Evolutionary conservation across 2,329 filamentous ascomycete genomes (phyloP), one percentile per base, ranked within the genome.

Genomic region (Cercospora zeae-maydis): DNA sequence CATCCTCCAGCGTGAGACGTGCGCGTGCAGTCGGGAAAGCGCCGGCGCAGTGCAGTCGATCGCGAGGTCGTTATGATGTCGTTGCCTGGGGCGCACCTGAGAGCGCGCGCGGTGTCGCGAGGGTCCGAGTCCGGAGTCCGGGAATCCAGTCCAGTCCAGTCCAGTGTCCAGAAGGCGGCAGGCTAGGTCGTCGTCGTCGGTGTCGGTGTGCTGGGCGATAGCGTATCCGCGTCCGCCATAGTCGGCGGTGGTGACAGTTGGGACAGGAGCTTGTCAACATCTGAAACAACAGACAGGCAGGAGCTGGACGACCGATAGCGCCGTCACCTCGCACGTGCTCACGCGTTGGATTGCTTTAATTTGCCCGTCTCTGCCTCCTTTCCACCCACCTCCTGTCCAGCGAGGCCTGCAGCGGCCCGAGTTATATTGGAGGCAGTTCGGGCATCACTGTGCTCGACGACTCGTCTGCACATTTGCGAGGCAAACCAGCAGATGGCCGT

Each of bases 1-100:
- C 73, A 74, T 74, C 47, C 59, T 66, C 57, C 33, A 31, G 21
- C 31, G 14, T 33, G 14, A 24, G 49, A 53, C 10, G 39, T 33
- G 39, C 19, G 19, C 34, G 19, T 58, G 21, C 33, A 21, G 33
- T 11, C 13, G 19, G 47, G 27, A 14, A 7, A 30, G 47, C 14
- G 24, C 27, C 47, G 24, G 47, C 27, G 47, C 27, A 51, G 19
- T 58, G 21, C 33, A 21, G 24, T 33, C 47, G n/a, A 21, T 52
- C 47, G 27, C 47, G 47, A 24, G n/a, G 47, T 55, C 42, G 42
- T 33, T 33, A 6, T 56, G 21, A 34, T 36, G 33, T 58, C 33
- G 49, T 47, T 47, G 37, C 42, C 42, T 52, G 47, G 24, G 24
- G 47, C 24, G 24, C 30, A 31, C 27, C 42, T 45, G 19, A 33